Evolutionary conservation across 441 rosid genomes (phyloP).

Genomic region (Capsella rubella): DNA sequence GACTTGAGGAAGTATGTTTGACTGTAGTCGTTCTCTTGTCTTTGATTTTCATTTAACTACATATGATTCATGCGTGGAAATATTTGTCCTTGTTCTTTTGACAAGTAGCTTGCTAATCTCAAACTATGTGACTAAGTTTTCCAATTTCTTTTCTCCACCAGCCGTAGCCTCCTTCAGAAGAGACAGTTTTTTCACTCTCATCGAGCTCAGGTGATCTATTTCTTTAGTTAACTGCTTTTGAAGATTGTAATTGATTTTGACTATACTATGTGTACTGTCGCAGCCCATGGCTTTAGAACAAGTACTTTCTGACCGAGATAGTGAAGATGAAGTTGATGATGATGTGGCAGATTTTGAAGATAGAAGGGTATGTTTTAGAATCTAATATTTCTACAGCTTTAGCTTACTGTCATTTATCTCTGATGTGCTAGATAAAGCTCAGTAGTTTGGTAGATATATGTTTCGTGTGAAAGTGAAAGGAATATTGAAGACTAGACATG

Average conservation of each 20-base stretch:
- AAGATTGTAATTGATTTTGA: slow-evolving; percentile 21
- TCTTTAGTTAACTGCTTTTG: not conserved
- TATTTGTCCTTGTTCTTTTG: slow-evolving; percentile 3
- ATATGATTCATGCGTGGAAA: slow-evolving; percentile 18
- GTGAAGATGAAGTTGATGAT: slow-evolving; percentile 98
- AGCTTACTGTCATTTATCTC: slow-evolving; percentile 2
- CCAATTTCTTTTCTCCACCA: slow-evolving; percentile 47
- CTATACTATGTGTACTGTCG: slow-evolving; percentile 33
- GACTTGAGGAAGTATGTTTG: slow-evolving; percentile 84
- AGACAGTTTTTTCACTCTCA: slow-evolving; percentile 98
- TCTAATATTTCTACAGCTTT: not conserved
- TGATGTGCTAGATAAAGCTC: slow-evolving; percentile 21
- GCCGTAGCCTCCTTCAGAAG: slow-evolving; percentile 86
- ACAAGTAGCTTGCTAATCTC: slow-evolving; percentile 26
- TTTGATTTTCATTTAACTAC: not conserved
- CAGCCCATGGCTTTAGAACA: slow-evolving; percentile 95
- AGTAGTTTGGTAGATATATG: slow-evolving; percentile 28
- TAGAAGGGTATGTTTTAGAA: slow-evolving; percentile 71
- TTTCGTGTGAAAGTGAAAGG: slow-evolving; percentile 6
- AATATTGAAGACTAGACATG: slow-evolving; percentile 19
- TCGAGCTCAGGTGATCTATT: slow-evolving; percentile 86
- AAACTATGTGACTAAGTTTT: slow-evolving; percentile 30
- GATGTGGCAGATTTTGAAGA: slow-evolving; percentile 99
- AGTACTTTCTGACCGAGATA: slow-evolving; percentile 89
- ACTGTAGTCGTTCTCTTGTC: slow-evolving; percentile 19